Evolutionary conservation across 768 basidiomycete genomes (phyloP), one percentile per base, ranked within the genome.

Genomic region (Boletus bicolor): DNA sequence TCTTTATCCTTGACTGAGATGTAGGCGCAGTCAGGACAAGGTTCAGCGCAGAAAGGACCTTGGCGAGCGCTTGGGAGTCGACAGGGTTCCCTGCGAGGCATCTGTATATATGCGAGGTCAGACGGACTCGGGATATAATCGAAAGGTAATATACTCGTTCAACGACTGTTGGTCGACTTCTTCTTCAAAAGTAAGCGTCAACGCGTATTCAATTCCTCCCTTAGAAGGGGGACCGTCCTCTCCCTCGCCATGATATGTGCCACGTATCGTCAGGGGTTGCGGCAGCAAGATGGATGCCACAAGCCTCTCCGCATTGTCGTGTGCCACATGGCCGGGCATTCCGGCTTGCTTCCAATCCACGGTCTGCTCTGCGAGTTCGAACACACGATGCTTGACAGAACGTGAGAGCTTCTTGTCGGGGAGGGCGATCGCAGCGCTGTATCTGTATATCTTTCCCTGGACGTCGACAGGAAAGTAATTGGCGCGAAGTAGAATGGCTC

Each of bases 51-150:
- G 79, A 70, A 46, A 83, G 70, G 28, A 79, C 69, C 0, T 80
- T 80, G 53, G 72, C 68, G 2, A 83, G 77, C 49, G 89, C 86
- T 37, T 81, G 76, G 41, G 80, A 76, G 59, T 82, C 79, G 54
- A 81, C 76, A 4, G 76, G 74, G 8, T 79, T 64, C 1, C 89
- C 90, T 2, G 66, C 67, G 17, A 89, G 73, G 65, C 84, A 81
- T 26, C 87, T 89, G 37, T 24, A 26, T 17, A 15, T 12, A 34
- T 19, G 28, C n/a, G 15, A 32, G 14, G n/a, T 68, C 41, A 57
- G 52, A 63, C 6, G 67, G 71, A 12, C 72, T 60, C 21, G 41
- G 35, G 21, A 72, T 42, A 73, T 72, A 51, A 44, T 30, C 26
- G 12, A 44, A 9, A 15, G 6, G 17, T 26, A 28, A 56, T 37